phyloP scores from a whole-genome alignment of 441 rosid species.

The Pelargonium fulgidum region DNA sequence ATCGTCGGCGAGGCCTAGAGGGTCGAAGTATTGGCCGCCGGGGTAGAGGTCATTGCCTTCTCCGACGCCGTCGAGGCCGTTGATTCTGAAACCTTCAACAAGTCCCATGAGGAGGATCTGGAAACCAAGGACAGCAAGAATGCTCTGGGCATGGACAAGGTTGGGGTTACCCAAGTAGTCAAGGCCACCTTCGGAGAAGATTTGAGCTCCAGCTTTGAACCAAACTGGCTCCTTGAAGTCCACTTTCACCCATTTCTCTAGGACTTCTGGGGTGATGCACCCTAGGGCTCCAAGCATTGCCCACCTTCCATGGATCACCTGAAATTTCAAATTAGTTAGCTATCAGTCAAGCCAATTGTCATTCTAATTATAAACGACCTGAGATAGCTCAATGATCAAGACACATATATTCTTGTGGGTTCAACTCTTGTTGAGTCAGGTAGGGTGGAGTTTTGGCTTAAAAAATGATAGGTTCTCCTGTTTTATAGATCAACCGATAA shows the following conservation, averaged over 20 bases:
- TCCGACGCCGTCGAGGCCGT: constrained; percentile 4
- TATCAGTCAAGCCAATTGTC: no score
- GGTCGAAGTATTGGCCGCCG: constrained; percentile 13
- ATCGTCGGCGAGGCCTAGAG: constrained; percentile 13
- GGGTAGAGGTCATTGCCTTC: constrained; percentile 12
- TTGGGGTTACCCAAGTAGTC: constrained; percentile 16
- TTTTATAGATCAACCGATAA: no score
- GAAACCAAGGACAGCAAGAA: constrained; percentile 10
- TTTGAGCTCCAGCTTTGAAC: constrained; percentile 18
- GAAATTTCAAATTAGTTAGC: background rate
- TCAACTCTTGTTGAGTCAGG: no score
- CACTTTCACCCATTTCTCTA: constrained; percentile 6
- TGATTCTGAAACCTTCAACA: constrained; percentile 14
- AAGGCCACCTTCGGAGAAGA: constrained; percentile 13
- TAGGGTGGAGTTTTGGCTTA: no score
- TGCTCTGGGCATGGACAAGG: constrained; percentile 17
- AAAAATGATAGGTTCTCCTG: no score
- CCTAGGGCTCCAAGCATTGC: constrained; percentile 18
- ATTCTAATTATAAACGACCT: no score
- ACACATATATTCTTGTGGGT: no score
- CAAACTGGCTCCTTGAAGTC: constrained; percentile 10
- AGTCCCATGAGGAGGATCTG: constrained; percentile 16
- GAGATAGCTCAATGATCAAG: no score
- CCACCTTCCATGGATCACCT: constrained; percentile 17
- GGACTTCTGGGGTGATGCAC: constrained; percentile 14